These are phyloP conservation scores for Entonaema liquescens DNA, from an alignment of 495 filamentous ascomycete genomes.

Conservation along the genomic window DNA sequence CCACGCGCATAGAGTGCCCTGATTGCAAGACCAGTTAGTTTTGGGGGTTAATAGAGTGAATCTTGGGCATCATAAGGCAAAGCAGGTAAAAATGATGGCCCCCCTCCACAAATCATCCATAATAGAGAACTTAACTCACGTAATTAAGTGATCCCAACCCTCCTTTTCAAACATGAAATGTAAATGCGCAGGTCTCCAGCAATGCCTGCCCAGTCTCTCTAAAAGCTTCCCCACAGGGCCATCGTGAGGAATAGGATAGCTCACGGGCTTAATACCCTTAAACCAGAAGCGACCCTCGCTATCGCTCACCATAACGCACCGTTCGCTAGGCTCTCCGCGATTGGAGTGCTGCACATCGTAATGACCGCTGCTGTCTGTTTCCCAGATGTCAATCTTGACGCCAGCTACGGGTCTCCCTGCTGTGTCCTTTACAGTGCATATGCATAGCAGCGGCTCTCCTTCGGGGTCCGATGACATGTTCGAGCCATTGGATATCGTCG, in stretches of 20 bases:
- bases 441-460: conserved; percentile 76
- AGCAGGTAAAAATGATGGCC: too few relatives aligned
- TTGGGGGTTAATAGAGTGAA: not conserved
- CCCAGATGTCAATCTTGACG: conserved; percentile 92
- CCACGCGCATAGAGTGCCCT: conserved; percentile 83
- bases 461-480: conserved; percentile 75
- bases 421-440: conserved; percentile 79
- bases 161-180: conserved; percentile 95
- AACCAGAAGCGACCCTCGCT: conserved; percentile 84
- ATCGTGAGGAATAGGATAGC: conserved; percentile 90
- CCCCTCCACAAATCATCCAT: not conserved
- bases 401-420: conserved; percentile 70
- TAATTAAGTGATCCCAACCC: conserved; percentile 84
- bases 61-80: too few relatives aligned
- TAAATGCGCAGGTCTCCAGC: conserved; percentile 86
- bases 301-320: conserved; percentile 79
- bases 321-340: conserved; percentile 75
- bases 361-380: conserved; percentile 84
- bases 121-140: conserved; percentile 61
- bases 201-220: conserved; percentile 74
- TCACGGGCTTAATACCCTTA: conserved; percentile 83
- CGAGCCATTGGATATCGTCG: conserved; percentile 67
- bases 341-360: conserved; percentile 90
- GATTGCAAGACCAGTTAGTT: conserved; percentile 1
- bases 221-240: conserved; percentile 87